Conservation (phyloP, 805 yeast species). For the Kuraishia cidri region DNA sequence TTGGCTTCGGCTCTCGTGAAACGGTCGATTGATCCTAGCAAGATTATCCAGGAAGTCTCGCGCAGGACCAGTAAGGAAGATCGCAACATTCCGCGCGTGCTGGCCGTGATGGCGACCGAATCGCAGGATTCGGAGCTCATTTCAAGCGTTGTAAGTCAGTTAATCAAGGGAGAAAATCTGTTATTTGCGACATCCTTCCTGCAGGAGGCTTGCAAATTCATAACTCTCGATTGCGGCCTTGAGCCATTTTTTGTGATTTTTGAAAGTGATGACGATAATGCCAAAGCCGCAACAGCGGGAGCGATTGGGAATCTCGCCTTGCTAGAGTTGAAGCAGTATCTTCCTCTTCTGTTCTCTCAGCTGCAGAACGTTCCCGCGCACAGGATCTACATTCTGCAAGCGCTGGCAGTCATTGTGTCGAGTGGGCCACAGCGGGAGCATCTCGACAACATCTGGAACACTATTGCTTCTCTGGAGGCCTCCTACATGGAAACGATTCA, state of each 20-base stretch:
- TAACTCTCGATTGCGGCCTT: background rate
- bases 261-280: constrained; percentile 19
- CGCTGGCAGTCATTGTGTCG: constrained; percentile 5
- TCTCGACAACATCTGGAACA: constrained; percentile 9
- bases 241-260: constrained; percentile 25
- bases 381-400: constrained; percentile 1
- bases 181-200: constrained; percentile 1
- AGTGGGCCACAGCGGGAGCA: constrained; percentile 9
- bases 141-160: background rate
- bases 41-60: too few relatives aligned
- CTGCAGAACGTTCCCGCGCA: constrained; percentile 4
- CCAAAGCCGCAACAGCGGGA: constrained; percentile 38
- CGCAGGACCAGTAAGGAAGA: too few relatives aligned
- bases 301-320: constrained; percentile 42
- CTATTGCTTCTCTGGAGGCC: constrained; percentile 3
- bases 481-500: constrained; percentile 5
- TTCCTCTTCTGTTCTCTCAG: constrained; percentile 26
- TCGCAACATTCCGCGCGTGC: too few relatives aligned
- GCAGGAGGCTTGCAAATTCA: background rate
- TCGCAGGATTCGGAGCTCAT: background rate
- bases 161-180: background rate
- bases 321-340: constrained; percentile 24
- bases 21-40: too few relatives aligned
- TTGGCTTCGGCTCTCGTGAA: too few relatives aligned
- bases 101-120: constrained; percentile 1